A percentile compares a stretch with the other conserved stretches of the same genome.
phyloP scores from a whole-genome alignment of 169 alveolate genomes.

The Condylostoma magnum region DNA sequence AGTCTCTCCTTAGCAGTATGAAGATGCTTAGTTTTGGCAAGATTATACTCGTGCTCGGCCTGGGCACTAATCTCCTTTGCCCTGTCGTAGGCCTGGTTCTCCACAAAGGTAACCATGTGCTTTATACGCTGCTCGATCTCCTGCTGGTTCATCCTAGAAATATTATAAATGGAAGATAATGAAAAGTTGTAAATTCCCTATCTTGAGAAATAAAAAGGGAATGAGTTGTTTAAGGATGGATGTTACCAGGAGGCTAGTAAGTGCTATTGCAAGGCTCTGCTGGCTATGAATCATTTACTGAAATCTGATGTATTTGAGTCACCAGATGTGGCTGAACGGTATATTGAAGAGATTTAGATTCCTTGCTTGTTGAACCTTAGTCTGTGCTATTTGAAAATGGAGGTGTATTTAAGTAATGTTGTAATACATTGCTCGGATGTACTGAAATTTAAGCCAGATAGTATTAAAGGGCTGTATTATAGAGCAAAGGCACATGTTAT shows the following conservation, averaged over 20 bases:
- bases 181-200: not conserved
- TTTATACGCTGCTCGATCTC: constrained; percentile 21
- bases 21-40: constrained; percentile 13
- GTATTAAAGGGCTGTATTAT: constrained; percentile 17
- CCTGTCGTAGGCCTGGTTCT: constrained; percentile 30
- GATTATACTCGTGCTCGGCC: constrained; percentile 31
- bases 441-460: not conserved
- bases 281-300: constrained; percentile 3
- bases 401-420: not conserved
- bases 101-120: constrained; percentile 31
- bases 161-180: not conserved
- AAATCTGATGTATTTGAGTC: not conserved
- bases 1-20: constrained; percentile 39
- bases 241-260: constrained; percentile 20
- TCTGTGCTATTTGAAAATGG: constrained; percentile 11
- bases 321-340: not conserved
- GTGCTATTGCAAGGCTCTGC: constrained; percentile 21
- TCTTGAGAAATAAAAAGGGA: constrained; percentile 30
- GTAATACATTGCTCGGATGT: constrained; percentile 20
- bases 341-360: not conserved
- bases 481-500: constrained; percentile 11
- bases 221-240: not conserved
- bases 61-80: constrained; percentile 27
- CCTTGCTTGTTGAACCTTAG: constrained; percentile 27
- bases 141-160: constrained; percentile 21